Percentiles rank a stretch among this genome's conserved stretches.
Conservation (phyloP, 805 yeast genomes). For the Nakazawaea molendinolei region DNA sequence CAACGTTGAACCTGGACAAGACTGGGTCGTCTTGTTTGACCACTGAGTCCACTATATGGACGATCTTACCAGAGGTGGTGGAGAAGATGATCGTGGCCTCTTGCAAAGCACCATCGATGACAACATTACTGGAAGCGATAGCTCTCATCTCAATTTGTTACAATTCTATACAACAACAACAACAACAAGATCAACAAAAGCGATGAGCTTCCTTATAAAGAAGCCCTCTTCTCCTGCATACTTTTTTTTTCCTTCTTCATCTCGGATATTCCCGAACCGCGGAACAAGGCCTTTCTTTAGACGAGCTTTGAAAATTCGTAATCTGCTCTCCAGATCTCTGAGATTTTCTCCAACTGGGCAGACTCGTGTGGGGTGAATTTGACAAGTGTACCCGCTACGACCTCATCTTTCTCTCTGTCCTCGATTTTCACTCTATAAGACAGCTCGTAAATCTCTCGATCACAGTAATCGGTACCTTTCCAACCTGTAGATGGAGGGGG, state of each 20-base stretch:
- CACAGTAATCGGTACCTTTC: conserved; percentile 6
- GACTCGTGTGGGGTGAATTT: conserved; percentile 1
- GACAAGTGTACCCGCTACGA: not conserved
- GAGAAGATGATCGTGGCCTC: conserved; percentile 68
- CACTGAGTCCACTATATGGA: conserved; percentile 39
- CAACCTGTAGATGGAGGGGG: not conserved
- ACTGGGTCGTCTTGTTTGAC: conserved; percentile 32
- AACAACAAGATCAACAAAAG: not conserved
- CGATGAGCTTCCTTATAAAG: too few species aligned
- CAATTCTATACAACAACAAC: not conserved
- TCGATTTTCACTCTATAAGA: not conserved
- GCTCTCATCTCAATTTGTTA: conserved; percentile 41
- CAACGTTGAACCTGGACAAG: conserved; percentile 35
- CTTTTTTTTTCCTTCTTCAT: too few species aligned
- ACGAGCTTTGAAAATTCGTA: not conserved
- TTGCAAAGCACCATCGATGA: conserved; percentile 35
- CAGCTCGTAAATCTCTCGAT: conserved; percentile 1
- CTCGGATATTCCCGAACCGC: too few species aligned
- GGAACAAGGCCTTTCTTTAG: too few species aligned
- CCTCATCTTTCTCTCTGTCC: conserved; percentile 1
- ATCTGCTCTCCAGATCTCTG: not conserved
- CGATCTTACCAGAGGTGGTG: conserved; percentile 47
- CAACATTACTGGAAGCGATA: conserved; percentile 52
- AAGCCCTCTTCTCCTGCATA: too few species aligned
- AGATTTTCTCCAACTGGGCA: not conserved